Conservation (phyloP, 805 yeast species). For the Spencermartinsiella europaea region DNA sequence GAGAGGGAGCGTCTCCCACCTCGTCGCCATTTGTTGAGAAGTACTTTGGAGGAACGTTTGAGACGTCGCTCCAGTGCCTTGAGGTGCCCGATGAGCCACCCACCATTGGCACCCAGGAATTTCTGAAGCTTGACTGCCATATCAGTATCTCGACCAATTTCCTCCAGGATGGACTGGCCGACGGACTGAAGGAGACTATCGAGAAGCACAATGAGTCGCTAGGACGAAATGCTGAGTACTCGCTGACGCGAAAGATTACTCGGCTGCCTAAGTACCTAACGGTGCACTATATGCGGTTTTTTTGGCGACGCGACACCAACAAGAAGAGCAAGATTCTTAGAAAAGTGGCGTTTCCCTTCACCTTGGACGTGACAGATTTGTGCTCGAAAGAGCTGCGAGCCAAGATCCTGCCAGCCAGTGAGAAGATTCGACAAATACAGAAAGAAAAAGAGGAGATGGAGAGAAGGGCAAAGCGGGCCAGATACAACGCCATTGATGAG, state of each 20-base stretch:
- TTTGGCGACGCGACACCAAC: constrained; percentile 88
- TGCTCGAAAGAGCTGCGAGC: constrained; percentile 70
- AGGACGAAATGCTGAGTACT: constrained; percentile 65
- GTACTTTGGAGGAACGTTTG: constrained; percentile 61
- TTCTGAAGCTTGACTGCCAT: constrained; percentile 81
- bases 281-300: constrained; percentile 90
- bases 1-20: neutral
- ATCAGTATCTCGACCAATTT: constrained; percentile 82
- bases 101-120: constrained; percentile 45
- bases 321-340: constrained; percentile 91
- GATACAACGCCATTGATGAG: constrained; percentile 32
- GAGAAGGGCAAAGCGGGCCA: constrained; percentile 65
- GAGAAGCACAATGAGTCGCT: constrained; percentile 73
- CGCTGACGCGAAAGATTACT: constrained; percentile 52
- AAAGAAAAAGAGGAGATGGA: constrained; percentile 67
- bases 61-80: constrained; percentile 56
- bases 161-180: constrained; percentile 74
- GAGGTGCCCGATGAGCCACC: constrained; percentile 45
- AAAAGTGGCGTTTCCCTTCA: constrained; percentile 88
- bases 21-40: constrained; percentile 39
- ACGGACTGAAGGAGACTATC: constrained; percentile 67
- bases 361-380: constrained; percentile 75
- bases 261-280: constrained; percentile 83
- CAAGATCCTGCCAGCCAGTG: constrained; percentile 67
- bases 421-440: constrained; percentile 67